Percentiles rank a stretch among this genome's conserved stretches.
phyloP scores from a whole-genome alignment of 2,329 filamentous ascomycete genomes.

The Podosphaera fusca region DNA sequence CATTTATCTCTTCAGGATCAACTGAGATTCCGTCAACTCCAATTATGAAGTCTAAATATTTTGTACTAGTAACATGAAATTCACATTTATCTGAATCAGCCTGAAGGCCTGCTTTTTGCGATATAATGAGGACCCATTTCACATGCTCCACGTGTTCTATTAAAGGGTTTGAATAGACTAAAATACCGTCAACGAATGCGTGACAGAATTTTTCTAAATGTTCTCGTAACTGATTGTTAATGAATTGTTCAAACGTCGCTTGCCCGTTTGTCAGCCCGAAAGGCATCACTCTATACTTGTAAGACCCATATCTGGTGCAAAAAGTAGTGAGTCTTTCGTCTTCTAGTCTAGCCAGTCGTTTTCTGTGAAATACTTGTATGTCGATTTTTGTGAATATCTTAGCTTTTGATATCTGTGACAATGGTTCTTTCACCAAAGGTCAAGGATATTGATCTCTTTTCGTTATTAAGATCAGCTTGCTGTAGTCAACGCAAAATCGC shows the following conservation, averaged over 20 bases:
- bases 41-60: neutral
- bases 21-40: neutral
- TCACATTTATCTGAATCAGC: neutral
- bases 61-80: neutral
- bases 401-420: neutral
- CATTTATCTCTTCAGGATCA: neutral
- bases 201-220: neutral
- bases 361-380: neutral
- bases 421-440: neutral
- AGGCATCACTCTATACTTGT: neutral
- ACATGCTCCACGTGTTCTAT: neutral
- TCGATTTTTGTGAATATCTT: neutral
- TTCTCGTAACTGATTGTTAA: neutral
- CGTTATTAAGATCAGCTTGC: neutral
- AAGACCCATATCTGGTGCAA: neutral
- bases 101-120: neutral
- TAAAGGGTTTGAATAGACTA: neutral
- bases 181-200: neutral
- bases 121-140: neutral
- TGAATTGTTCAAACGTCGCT: neutral
- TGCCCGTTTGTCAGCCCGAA: neutral
- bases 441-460: neutral
- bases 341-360: neutral
- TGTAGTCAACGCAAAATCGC: neutral
- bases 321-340: neutral